A percentile compares a stretch with the other conserved stretches of the same genome.
These are phyloP conservation scores for Oemleria cerasiformis DNA, from an alignment of 306 rosid species.

Conservation along the genomic window DNA sequence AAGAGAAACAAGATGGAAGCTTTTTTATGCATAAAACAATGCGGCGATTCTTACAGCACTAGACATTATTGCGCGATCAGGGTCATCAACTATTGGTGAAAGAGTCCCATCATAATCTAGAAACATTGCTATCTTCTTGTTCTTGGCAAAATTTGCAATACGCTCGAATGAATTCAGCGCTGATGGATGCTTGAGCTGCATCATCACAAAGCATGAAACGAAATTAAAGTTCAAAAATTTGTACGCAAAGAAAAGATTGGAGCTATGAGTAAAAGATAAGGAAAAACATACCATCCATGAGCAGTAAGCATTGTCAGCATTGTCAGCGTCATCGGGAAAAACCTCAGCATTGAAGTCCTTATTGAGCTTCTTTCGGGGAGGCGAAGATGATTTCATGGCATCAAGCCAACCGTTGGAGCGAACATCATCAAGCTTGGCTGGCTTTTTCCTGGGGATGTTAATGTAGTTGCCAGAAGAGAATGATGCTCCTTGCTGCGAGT, in stretches of 20 bases:
- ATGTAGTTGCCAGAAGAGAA: conserved; percentile 49
- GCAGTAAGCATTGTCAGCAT: conserved; percentile 43
- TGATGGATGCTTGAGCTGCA: conserved; percentile 77
- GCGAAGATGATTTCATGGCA: conserved; percentile 94
- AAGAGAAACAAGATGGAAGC: not conserved
- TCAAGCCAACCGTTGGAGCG: conserved; percentile 88
- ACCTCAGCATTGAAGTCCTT: conserved; percentile 46
- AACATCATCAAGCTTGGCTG: conserved; percentile 69
- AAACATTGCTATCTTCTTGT: conserved; percentile 78
- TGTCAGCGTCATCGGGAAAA: conserved; percentile 55
- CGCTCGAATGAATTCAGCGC: conserved; percentile 60
- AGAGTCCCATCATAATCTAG: conserved; percentile 94
- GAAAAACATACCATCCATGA: conserved; percentile 61
- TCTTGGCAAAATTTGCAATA: conserved; percentile 47
- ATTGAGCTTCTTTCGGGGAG: conserved; percentile 68
- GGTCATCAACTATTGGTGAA: conserved; percentile 92
- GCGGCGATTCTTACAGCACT: conserved; percentile 46
- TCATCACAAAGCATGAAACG: not conserved
- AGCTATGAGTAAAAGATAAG: not conserved
- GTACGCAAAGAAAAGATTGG: not conserved
- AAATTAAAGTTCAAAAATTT: not conserved
- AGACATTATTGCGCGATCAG: conserved; percentile 78
- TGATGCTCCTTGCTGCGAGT: conserved; percentile 61
- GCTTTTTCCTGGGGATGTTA: conserved; percentile 56
- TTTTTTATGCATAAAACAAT: not conserved